phyloP scores from a whole-genome alignment of 176 grass and related monocot species.

The Hsuehochloa calcarea region DNA sequence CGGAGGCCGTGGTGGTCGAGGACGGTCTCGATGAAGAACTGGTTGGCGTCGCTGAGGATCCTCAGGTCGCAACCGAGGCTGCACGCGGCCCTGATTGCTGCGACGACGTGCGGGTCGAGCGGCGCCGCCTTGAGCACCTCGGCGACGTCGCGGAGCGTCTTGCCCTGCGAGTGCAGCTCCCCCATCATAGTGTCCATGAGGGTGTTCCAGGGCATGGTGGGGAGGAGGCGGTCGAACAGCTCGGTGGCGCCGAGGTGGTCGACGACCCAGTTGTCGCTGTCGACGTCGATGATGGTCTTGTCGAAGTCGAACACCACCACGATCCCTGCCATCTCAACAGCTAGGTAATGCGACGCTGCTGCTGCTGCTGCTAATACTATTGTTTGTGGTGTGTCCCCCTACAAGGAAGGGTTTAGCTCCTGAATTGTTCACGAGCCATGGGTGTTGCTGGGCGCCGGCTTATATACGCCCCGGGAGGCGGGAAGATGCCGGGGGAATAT shows the following conservation, averaged over 20 bases:
- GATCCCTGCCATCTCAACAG: conserved; percentile 35
- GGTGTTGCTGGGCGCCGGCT: not conserved
- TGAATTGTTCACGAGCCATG: not conserved
- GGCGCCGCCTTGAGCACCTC: conserved; percentile 39
- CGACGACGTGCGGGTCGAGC: conserved; percentile 49
- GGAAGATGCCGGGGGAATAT: conserved; percentile 75
- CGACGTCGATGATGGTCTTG: conserved; percentile 92
- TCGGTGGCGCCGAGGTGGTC: conserved; percentile 60
- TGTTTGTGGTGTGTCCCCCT: not conserved
- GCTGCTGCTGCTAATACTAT: no score
- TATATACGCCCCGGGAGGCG: conserved; percentile 32
- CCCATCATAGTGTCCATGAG: conserved; percentile 90
- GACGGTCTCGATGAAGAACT: conserved; percentile 81
- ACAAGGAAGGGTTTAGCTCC: not conserved
- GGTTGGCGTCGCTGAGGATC: conserved; percentile 85
- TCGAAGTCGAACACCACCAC: conserved; percentile 85
- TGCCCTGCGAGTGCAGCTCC: conserved; percentile 45
- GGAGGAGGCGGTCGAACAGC: conserved; percentile 71
- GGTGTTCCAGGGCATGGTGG: conserved; percentile 83
- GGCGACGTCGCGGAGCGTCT: conserved; percentile 49
- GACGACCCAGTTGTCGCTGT: conserved; percentile 89
- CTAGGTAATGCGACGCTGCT: not conserved
- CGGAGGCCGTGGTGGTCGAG: conserved; percentile 75
- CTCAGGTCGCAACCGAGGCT: conserved; percentile 75
- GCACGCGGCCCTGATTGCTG: conserved; percentile 51